Percentiles rank a stretch among this genome's conserved stretches.
phyloP scores from a whole-genome alignment of 2,329 filamentous ascomycete genomes.

The Neurospora crassa region DNA sequence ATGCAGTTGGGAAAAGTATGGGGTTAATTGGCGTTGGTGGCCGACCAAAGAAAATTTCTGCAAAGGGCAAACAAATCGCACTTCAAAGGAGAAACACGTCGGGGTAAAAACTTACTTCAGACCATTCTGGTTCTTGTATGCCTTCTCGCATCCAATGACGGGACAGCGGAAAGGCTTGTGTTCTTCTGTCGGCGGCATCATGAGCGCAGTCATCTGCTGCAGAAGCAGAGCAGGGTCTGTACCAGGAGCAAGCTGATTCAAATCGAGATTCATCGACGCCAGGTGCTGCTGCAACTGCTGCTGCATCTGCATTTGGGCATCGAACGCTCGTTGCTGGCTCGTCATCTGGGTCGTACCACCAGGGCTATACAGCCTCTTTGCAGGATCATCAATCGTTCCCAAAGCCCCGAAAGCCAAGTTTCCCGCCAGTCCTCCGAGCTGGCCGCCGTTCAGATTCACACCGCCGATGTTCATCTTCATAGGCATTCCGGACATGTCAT shows the following conservation, averaged over 20 bases:
- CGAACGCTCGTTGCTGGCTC: slow-evolving; percentile 48
- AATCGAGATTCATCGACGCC: slow-evolving; percentile 62
- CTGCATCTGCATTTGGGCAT: slow-evolving; percentile 54
- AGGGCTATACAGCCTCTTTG: slow-evolving; percentile 84
- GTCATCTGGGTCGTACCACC: slow-evolving; percentile 54
- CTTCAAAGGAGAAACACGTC: neutral
- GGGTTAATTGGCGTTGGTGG: neutral
- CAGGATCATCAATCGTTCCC: slow-evolving; percentile 77
- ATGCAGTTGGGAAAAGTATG: slow-evolving; percentile 4
- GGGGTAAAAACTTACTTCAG: slow-evolving; percentile 60
- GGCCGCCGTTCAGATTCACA: slow-evolving; percentile 43
- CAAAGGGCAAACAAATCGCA: neutral
- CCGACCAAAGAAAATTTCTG: slow-evolving; percentile 2
- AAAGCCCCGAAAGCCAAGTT: slow-evolving; percentile 38
- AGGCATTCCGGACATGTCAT: slow-evolving; percentile 56
- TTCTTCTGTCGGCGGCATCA: slow-evolving; percentile 65
- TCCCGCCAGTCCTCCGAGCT: slow-evolving; percentile 36
- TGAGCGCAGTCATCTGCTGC: slow-evolving; percentile 49
- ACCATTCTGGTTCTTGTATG: slow-evolving; percentile 99
- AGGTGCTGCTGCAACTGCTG: slow-evolving; percentile 56
- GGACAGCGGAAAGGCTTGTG: slow-evolving; percentile 97
- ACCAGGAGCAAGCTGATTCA: slow-evolving; percentile 66
- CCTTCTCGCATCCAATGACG: slow-evolving; percentile 97
- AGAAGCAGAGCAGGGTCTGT: slow-evolving; percentile 56
- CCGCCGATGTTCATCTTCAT: slow-evolving; percentile 51